phyloP scores from a whole-genome alignment of 2,329 filamentous ascomycete species.

The Aspergillus unguis region DNA sequence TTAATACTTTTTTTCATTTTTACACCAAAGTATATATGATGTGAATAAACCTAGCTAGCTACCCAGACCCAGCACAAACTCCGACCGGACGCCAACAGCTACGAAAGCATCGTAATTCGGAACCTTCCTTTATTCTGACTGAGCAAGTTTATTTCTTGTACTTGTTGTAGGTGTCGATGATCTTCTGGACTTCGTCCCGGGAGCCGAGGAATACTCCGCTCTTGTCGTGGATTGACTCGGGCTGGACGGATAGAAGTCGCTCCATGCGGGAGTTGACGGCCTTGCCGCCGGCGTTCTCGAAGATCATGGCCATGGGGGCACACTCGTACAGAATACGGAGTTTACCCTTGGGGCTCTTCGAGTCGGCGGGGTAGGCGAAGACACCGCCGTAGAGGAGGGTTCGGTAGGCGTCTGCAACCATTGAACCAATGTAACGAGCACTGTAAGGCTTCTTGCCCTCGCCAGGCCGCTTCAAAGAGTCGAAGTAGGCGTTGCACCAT shows the following conservation, averaged over 20 bases:
- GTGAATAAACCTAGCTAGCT: not conserved
- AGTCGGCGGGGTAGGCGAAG: conserved; percentile 96
- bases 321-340: conserved; percentile 97
- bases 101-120: not conserved
- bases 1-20: not conserved
- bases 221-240: conserved; percentile 90
- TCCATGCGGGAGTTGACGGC: conserved; percentile 88
- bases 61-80: conserved; percentile 4
- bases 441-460: conserved; percentile 81
- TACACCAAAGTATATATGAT: not conserved
- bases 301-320: conserved; percentile 97
- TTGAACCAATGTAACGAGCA: conserved; percentile 90
- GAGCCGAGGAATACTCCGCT: conserved; percentile 96
- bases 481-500: conserved; percentile 80
- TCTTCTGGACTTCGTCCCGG: conserved; percentile 91
- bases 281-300: conserved; percentile 95
- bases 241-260: conserved; percentile 83
- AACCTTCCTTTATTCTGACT: not conserved
- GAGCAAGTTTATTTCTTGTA: conserved; percentile 28
- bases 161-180: conserved; percentile 74
- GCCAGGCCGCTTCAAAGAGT: conserved; percentile 76
- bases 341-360: conserved; percentile 98
- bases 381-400: conserved; percentile 94
- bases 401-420: conserved; percentile 97
- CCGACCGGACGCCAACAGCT: conserved; percentile 11